Evolutionary conservation across 768 basidiomycete genomes (phyloP).

Genomic region (Pleurotus eryngii): DNA sequence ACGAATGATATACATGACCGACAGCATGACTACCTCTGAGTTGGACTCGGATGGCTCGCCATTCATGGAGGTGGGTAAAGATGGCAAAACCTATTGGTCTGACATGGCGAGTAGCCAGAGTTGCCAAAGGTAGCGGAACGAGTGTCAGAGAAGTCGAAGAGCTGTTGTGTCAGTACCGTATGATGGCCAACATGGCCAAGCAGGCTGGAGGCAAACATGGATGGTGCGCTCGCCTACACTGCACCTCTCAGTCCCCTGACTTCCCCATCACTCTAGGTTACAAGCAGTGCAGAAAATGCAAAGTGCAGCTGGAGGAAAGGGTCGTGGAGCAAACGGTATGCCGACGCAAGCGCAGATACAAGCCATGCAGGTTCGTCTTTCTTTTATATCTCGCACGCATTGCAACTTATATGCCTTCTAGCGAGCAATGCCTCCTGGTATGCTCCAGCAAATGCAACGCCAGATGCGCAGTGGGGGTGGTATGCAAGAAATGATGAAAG

Average conservation of each 20-base stretch:
- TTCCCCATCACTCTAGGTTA: constrained; percentile 42
- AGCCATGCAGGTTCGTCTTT: constrained; percentile 76
- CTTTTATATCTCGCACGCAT: background rate
- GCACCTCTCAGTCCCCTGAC: constrained; percentile 8
- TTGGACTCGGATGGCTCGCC: constrained; percentile 92
- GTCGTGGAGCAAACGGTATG: constrained; percentile 83
- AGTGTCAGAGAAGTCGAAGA: constrained; percentile 98
- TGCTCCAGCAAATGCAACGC: constrained; percentile 90
- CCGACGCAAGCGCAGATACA: constrained; percentile 92
- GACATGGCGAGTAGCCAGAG: constrained; percentile 86
- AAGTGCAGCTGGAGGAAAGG: constrained; percentile 78
- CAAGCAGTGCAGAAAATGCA: constrained; percentile 94
- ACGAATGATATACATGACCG: constrained; percentile 97
- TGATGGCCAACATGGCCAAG: constrained; percentile 99
- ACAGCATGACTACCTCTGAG: constrained; percentile 92
- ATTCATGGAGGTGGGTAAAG: constrained; percentile 83
- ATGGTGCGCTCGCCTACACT: constrained; percentile 50
- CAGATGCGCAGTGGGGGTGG: constrained; percentile 80
- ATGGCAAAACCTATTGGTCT: constrained; percentile 83
- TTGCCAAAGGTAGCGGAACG: constrained; percentile 92
- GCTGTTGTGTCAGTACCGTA: constrained; percentile 90
- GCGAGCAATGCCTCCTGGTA: constrained; percentile 93
- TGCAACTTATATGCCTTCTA: constrained; percentile 22
- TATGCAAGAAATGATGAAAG: constrained; percentile 97
- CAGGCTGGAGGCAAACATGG: constrained; percentile 97